Evolutionary conservation across 2,329 filamentous ascomycete genomes (phyloP).

Genomic region (Hypoxylon sp.): DNA sequence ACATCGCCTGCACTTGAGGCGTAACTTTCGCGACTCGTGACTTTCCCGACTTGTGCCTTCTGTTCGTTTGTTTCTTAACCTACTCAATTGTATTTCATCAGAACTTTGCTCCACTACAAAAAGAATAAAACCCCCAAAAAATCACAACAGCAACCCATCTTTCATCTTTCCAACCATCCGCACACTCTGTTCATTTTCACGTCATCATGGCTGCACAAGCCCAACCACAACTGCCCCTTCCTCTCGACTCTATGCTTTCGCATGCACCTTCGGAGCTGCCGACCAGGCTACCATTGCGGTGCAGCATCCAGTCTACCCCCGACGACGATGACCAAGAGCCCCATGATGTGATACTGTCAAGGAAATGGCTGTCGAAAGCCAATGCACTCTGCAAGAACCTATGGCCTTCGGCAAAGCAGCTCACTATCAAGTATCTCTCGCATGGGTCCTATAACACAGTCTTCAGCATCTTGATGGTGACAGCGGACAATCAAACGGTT

Average conservation of each 20-base stretch:
- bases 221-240: no score
- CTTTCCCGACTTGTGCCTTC: no score
- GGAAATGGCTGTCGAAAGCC: slow-evolving; percentile 17
- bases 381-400: slow-evolving; percentile 13
- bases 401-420: slow-evolving; percentile 13
- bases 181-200: neutral
- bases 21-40: no score
- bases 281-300: neutral
- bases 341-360: slow-evolving; percentile 2
- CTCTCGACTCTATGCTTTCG: no score
- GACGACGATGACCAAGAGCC: neutral
- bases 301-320: neutral
- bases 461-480: slow-evolving; percentile 18
- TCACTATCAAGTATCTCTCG: slow-evolving; percentile 16
- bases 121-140: no score
- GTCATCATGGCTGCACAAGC: no score
- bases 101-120: no score
- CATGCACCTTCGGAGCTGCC: neutral
- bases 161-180: neutral
- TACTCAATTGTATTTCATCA: no score
- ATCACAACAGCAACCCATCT: neutral
- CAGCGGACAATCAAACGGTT: neutral
- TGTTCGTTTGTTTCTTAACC: no score
- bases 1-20: no score
- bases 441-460: slow-evolving; percentile 16